Conservation (phyloP, 768 basidiomycete species). For the Agrocybe pediades region DNA sequence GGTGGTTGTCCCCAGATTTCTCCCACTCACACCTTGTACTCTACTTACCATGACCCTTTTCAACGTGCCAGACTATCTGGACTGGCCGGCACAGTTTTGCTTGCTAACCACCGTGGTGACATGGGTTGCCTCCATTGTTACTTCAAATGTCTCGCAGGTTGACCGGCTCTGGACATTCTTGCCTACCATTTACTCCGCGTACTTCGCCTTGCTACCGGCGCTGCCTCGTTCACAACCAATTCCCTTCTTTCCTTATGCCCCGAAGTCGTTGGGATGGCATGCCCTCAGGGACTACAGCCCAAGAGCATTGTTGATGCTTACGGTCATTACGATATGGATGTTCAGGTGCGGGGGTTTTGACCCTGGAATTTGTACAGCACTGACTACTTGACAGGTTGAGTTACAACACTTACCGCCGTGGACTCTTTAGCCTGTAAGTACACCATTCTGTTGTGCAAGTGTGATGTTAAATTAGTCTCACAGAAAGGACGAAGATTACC, state of each 20-base stretch:
- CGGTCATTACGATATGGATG: slow-evolving; percentile 69
- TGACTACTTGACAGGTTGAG: slow-evolving; percentile 28
- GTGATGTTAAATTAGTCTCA: neutral
- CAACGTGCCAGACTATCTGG: slow-evolving; percentile 39
- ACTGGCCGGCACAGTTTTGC: slow-evolving; percentile 70
- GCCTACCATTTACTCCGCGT: slow-evolving; percentile 81
- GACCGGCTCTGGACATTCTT: slow-evolving; percentile 83
- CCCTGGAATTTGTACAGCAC: slow-evolving; percentile 8
- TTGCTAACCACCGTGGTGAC: slow-evolving; percentile 43
- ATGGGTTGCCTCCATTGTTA: slow-evolving; percentile 65
- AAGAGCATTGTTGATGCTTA: slow-evolving; percentile 75
- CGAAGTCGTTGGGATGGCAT: slow-evolving; percentile 43
- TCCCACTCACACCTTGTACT: too few relatives aligned
- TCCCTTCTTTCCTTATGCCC: slow-evolving; percentile 56
- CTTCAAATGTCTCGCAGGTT: slow-evolving; percentile 84
- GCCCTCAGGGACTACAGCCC: slow-evolving; percentile 59
- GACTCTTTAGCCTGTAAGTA: slow-evolving; percentile 71
- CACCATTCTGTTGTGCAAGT: neutral
- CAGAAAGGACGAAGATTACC: slow-evolving; percentile 88
- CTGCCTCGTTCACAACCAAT: slow-evolving; percentile 43
- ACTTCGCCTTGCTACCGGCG: slow-evolving; percentile 78
- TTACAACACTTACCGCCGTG: slow-evolving; percentile 85
- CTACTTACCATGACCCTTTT: slow-evolving; percentile 31
- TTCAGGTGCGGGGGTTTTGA: slow-evolving; percentile 39
- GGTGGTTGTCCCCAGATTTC: neutral